These are phyloP conservation scores for Lentinula guzmanii DNA, from an alignment of 768 basidiomycete species.

Conservation along the genomic window DNA sequence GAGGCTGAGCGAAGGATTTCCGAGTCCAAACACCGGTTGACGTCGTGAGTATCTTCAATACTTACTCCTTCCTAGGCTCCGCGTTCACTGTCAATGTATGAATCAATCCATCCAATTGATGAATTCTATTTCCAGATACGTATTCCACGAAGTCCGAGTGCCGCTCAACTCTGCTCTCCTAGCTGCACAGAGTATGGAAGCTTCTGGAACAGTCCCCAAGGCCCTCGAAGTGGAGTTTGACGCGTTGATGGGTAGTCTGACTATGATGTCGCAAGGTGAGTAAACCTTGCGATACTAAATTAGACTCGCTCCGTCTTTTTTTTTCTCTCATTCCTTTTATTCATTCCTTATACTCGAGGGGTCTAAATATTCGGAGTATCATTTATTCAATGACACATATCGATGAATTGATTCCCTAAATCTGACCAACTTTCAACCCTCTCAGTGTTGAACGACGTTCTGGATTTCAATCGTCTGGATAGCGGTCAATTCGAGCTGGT, in stretches of 20 bases:
- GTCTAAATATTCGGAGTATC: no score
- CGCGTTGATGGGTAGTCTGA: slow-evolving; percentile 58
- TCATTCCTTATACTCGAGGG: slow-evolving; percentile 17
- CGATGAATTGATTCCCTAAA: slow-evolving; percentile 13
- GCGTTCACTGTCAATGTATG: not conserved
- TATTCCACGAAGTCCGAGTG: slow-evolving; percentile 61
- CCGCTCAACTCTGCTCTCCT: slow-evolving; percentile 46
- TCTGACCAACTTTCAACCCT: not conserved
- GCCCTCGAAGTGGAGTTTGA: slow-evolving; percentile 61
- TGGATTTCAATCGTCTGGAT: slow-evolving; percentile 69
- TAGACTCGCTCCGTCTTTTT: not conserved
- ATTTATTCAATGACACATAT: not conserved
- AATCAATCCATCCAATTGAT: not conserved
- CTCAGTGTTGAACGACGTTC: slow-evolving; percentile 55
- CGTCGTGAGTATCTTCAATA: slow-evolving; percentile 43
- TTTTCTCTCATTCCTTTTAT: not conserved
- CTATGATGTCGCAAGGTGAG: slow-evolving; percentile 67
- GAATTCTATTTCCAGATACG: slow-evolving; percentile 27
- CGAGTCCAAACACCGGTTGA: slow-evolving; percentile 23
- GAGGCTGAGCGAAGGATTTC: slow-evolving; percentile 3
- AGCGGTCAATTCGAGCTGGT: slow-evolving; percentile 60
- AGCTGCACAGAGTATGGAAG: slow-evolving; percentile 68
- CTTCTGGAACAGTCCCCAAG: slow-evolving; percentile 44
- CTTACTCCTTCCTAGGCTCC: slow-evolving; percentile 6
- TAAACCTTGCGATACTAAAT: no score